These are phyloP conservation scores for Fusarium chuoi DNA, from an alignment of 2,329 filamentous ascomycete species.

Conservation along the genomic window DNA sequence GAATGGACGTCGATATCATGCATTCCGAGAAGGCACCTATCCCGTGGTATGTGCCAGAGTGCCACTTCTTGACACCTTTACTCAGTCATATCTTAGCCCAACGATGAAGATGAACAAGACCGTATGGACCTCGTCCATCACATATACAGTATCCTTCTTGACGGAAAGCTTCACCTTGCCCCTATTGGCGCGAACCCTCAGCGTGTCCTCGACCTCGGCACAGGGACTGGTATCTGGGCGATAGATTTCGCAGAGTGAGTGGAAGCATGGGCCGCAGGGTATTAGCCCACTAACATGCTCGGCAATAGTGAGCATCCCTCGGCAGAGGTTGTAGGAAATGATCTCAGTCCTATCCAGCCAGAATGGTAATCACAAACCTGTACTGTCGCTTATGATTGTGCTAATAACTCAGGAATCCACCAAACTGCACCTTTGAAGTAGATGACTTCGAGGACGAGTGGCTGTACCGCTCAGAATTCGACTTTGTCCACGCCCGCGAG, in stretches of 20 bases:
- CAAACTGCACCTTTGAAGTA: constrained; percentile 25
- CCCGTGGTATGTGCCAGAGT: not conserved
- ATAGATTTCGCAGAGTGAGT: constrained; percentile 33
- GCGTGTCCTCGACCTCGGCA: constrained; percentile 30
- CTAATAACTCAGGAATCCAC: constrained; percentile 2
- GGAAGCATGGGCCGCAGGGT: not conserved
- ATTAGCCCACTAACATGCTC: not conserved
- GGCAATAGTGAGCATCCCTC: constrained; percentile 17
- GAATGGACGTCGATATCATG: constrained; percentile 28
- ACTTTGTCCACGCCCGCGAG: constrained; percentile 24
- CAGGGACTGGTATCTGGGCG: constrained; percentile 27
- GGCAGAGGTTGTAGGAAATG: constrained; percentile 16
- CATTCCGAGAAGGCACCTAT: constrained; percentile 28
- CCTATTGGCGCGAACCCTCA: not conserved
- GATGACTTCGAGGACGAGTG: constrained; percentile 27
- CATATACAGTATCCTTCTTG: constrained; percentile 21
- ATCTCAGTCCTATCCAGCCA: constrained; percentile 28
- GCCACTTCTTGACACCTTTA: fast-evolving
- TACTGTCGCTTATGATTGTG: fast-evolving
- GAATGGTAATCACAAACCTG: not conserved
- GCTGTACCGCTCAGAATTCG: constrained; percentile 7
- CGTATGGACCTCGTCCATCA: constrained; percentile 33
- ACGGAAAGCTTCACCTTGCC: constrained; percentile 19
- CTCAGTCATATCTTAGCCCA: constrained; percentile 1
- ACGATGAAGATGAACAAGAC: constrained; percentile 24